Conservation (phyloP, 2,329 filamentous ascomycete species). For the Colletotrichum tofieldiae region DNA sequence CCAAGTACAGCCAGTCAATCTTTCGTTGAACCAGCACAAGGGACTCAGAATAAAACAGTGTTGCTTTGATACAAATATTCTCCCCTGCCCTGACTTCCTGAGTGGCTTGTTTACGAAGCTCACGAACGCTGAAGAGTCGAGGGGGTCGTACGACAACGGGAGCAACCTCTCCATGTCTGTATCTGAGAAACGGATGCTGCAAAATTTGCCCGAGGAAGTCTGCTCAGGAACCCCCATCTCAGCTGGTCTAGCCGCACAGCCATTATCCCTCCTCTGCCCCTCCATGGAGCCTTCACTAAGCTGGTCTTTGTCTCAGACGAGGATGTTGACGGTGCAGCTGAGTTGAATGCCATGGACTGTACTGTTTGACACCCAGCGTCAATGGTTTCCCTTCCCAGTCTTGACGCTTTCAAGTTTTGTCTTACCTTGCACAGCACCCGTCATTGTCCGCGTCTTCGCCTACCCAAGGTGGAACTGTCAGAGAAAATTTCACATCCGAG, state of each 20-base stretch:
- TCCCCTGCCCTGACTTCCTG: neutral
- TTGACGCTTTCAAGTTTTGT: slow-evolving; percentile 22
- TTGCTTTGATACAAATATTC: slow-evolving; percentile 24
- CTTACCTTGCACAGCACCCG: slow-evolving; percentile 55
- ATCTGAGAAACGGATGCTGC: slow-evolving; percentile 21
- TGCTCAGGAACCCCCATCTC: neutral
- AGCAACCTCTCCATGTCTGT: slow-evolving; percentile 1
- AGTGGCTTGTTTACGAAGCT: slow-evolving; percentile 39
- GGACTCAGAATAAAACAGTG: slow-evolving; percentile 23
- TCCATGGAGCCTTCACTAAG: neutral
- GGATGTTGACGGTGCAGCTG: neutral
- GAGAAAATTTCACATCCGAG: slow-evolving; percentile 49
- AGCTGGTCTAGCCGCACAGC: neutral
- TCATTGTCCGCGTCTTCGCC: slow-evolving; percentile 51
- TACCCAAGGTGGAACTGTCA: slow-evolving; percentile 51
- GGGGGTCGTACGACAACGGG: slow-evolving; percentile 28
- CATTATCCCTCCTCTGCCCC: neutral
- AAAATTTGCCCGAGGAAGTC: neutral
- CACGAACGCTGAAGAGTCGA: slow-evolving; percentile 9
- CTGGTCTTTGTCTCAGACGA: neutral
- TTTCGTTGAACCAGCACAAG: slow-evolving; percentile 1
- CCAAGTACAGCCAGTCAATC: slow-evolving; percentile 20
- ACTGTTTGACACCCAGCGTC: slow-evolving; percentile 7
- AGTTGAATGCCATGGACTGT: neutral
- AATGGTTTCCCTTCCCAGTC: neutral